A percentile compares a stretch with the other conserved stretches of the same genome.
These are phyloP conservation scores for Aspergillus fijiensis DNA, from an alignment of 2,329 filamentous ascomycete genomes.

Conservation along the genomic window DNA sequence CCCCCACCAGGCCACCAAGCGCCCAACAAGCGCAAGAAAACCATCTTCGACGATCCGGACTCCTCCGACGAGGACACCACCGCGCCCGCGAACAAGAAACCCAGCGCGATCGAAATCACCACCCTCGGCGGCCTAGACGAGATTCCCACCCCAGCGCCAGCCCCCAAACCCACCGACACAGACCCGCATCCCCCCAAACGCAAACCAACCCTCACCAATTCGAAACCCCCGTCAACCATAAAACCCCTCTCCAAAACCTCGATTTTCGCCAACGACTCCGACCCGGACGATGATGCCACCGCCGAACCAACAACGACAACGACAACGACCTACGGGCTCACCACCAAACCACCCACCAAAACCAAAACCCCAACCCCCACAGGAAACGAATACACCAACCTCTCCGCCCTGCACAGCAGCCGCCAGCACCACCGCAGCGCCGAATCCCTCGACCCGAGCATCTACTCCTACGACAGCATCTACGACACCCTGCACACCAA, in stretches of 20 bases:
- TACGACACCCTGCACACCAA: slow-evolving; percentile 51
- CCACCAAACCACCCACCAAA: slow-evolving; percentile 10
- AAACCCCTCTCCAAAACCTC: slow-evolving; percentile 38
- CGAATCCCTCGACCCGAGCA: slow-evolving; percentile 46
- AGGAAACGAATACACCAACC: slow-evolving; percentile 39
- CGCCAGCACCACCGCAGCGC: slow-evolving; percentile 47
- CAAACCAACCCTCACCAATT: slow-evolving; percentile 34
- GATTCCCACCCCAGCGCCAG: slow-evolving; percentile 1
- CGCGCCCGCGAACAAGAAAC: slow-evolving; percentile 16
- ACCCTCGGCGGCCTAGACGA: slow-evolving; percentile 40
- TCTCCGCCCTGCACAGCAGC: slow-evolving; percentile 48
- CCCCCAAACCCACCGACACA: too few relatives aligned
- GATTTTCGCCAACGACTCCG: slow-evolving; percentile 40
- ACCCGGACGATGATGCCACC: slow-evolving; percentile 27
- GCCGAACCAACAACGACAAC: neutral
- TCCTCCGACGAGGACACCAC: slow-evolving; percentile 27
- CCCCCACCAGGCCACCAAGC: slow-evolving; percentile 7
- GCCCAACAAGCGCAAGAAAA: slow-evolving; percentile 48
- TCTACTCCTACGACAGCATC: slow-evolving; percentile 52
- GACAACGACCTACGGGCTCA: slow-evolving; percentile 23
- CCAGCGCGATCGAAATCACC: slow-evolving; percentile 36
- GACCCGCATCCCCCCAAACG: slow-evolving; percentile 31
- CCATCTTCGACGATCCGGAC: slow-evolving; percentile 47
- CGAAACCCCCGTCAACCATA: slow-evolving; percentile 8
- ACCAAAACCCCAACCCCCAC: slow-evolving; percentile 11